Conservation (phyloP, 2,329 filamentous ascomycete species). For the Gnomoniopsis smithogilvyi region DNA sequence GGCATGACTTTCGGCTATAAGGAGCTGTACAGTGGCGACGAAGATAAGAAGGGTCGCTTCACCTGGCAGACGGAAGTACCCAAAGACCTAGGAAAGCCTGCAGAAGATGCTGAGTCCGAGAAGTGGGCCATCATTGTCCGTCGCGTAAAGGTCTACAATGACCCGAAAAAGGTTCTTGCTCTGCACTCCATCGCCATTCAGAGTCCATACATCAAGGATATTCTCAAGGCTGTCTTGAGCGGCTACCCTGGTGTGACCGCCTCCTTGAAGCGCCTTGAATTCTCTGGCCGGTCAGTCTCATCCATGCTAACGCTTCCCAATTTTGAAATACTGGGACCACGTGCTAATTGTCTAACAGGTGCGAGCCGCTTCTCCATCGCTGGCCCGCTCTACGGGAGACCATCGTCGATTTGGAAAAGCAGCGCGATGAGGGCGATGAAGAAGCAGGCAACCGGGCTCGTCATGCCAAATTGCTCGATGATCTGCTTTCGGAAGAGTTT, state of each 20-base stretch:
- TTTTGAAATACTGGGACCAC: not conserved
- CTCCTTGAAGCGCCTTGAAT: not conserved
- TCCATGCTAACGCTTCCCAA: not conserved
- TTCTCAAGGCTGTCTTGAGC: not conserved
- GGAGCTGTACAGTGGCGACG: not conserved
- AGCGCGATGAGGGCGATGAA: not conserved
- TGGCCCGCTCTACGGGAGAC: not conserved
- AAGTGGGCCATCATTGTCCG: not conserved
- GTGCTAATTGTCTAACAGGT: not conserved
- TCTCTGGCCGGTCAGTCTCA: not conserved
- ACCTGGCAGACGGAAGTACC: not conserved
- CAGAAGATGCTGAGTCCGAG: not conserved
- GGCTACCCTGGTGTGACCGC: not conserved
- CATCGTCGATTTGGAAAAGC: not conserved
- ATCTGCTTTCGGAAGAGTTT: not conserved
- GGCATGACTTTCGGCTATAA: not conserved
- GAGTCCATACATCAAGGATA: not conserved
- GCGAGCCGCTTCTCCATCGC: not conserved
- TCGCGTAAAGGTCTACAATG: not conserved
- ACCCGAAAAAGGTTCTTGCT: not conserved
- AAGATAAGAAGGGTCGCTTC: not conserved
- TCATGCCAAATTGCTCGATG: not conserved
- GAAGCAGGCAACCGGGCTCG: not conserved
- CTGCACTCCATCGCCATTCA: conserved; percentile 1
- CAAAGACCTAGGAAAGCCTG: not conserved